Evolutionary conservation across 495 filamentous ascomycete species (phyloP).

Genomic region (Lasiosphaeria miniovina): DNA sequence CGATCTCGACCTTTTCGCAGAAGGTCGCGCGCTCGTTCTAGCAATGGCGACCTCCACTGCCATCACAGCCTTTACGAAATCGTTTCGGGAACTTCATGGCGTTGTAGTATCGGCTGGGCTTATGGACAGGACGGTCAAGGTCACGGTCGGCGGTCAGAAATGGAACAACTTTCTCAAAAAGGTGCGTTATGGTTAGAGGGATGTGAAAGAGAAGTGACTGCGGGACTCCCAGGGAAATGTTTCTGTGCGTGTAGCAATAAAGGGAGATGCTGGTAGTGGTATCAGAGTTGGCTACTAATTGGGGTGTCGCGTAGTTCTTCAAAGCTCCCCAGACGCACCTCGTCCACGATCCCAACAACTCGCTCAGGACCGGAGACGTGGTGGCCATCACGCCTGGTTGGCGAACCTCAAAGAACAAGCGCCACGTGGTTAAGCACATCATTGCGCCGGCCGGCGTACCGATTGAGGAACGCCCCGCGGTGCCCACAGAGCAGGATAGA

Average conservation of each 20-base stretch:
- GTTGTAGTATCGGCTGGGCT: slow-evolving; percentile 67
- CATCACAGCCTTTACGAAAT: slow-evolving; percentile 21
- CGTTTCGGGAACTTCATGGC: slow-evolving; percentile 43
- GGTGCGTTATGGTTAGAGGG: slow-evolving; percentile 29
- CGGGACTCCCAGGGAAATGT: not conserved
- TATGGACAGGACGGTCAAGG: slow-evolving; percentile 70
- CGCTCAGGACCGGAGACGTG: slow-evolving; percentile 71
- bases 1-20: not conserved
- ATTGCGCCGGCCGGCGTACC: slow-evolving; percentile 64
- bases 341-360: slow-evolving; percentile 74
- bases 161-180: slow-evolving; percentile 62
- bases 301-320: slow-evolving; percentile 40
- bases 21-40: slow-evolving; percentile 1
- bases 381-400: slow-evolving; percentile 71
- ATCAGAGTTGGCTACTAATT: not conserved
- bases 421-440: slow-evolving; percentile 74
- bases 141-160: slow-evolving; percentile 55
- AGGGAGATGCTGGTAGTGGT: not conserved
- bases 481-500: slow-evolving; percentile 63
- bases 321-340: slow-evolving; percentile 49
- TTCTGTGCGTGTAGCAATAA: not conserved
- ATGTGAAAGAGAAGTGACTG: not conserved
- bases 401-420: slow-evolving; percentile 62
- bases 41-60: slow-evolving; percentile 26
- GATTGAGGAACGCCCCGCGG: slow-evolving; percentile 59